Conservation (phyloP, 176 grass and related monocot species). For the Musa schizocarpa region DNA sequence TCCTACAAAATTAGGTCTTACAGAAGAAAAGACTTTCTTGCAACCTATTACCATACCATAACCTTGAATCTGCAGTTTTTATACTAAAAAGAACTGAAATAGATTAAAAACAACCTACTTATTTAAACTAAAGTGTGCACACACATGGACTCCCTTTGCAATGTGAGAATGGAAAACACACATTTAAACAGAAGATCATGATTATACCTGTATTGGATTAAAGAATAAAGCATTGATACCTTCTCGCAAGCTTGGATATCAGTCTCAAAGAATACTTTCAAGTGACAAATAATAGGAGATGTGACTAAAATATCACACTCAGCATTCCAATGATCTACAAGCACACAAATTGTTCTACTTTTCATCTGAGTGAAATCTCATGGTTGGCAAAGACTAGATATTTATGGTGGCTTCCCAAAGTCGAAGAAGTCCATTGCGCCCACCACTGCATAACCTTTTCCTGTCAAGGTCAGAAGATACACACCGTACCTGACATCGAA, state of each 20-base stretch:
- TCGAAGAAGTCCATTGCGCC: conserved; percentile 76
- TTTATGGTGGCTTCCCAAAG: conserved; percentile 98
- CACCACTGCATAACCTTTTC: conserved; percentile 97
- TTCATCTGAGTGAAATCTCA: neutral
- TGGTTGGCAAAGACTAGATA: conserved; percentile 33
- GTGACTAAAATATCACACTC: neutral
- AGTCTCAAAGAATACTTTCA: neutral
- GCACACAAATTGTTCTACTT: neutral
- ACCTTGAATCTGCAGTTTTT: too few relatives aligned
- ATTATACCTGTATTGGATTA: neutral
- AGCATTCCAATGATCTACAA: neutral
- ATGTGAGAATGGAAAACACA: too few relatives aligned
- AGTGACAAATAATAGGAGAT: neutral
- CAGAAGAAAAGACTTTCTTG: too few relatives aligned
- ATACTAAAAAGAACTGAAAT: too few relatives aligned
- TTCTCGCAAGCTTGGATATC: neutral
- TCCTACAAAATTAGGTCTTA: too few relatives aligned
- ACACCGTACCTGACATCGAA: conserved; percentile 60
- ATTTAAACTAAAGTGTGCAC: too few relatives aligned
- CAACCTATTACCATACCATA: too few relatives aligned
- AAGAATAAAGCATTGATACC: neutral
- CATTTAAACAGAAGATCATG: too few relatives aligned
- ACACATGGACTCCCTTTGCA: too few relatives aligned
- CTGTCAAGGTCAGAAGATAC: conserved; percentile 85
- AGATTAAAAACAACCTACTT: too few relatives aligned